Base-by-base conservation (phyloP, 169 alveolate genomes). In the Plasmodium yoelii region DNA sequence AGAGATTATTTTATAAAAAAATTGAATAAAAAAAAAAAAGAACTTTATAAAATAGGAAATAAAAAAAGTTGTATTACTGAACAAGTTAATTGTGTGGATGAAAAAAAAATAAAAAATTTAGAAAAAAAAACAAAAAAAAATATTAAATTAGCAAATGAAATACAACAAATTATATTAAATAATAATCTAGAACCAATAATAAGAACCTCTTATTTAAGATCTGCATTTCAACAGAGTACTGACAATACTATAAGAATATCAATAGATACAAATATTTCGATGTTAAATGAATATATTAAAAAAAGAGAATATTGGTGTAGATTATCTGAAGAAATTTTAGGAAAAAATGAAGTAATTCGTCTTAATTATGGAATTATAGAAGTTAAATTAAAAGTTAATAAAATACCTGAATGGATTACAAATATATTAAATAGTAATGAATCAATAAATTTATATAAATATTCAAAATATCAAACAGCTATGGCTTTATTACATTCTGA, bases 261-360 rank as follows among this genome's bases (percentile, higher is more conserved):
- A 12, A 88, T 94, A 64, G 97, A 94, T 63, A 93, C 95, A 22
- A 94, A 94, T 64, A 64, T 94, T 28, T 93, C 95, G 51, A 93
- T 94, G 96, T 92, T 94, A 42, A 82, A 82, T 61, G 90, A 82
- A 9, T 82, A 87, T 63, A 92, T 89, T 3, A 46, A 49, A 12
- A 73, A 34, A 61, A 92, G 91, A 59, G 92, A 92, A 57, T 92
- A 91, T 19, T 94, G 96, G 96, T 94, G 96, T 70, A 87, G 95
- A 46, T 67, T 94, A 34, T 94, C 95, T 26, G 96, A 92, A 70
- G 95, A 92, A 63, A 93, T 93, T 56, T 88, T 92, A 6, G 88
- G 95, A 28, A 94, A 77, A 60, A 92, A 92, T 57, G 94, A 92
- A 59, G 84, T 92, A 4, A 92, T 88, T 28, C 28, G 94, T 4